phyloP scores from a whole-genome alignment of 805 yeast genomes.

The Teunomyces cretensis region DNA sequence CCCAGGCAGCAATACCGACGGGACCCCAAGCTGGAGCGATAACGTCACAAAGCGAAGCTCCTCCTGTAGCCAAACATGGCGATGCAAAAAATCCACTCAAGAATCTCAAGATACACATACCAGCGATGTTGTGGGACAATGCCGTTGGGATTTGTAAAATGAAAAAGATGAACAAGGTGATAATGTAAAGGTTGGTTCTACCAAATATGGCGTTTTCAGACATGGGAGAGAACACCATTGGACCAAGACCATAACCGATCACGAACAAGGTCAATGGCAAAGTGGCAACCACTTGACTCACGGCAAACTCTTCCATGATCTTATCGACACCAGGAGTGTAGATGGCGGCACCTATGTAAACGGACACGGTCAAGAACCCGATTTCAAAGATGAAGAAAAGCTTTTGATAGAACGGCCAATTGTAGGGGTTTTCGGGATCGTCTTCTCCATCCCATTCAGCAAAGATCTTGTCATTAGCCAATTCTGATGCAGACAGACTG shows the following conservation, averaged over 20 bases:
- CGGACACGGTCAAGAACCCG: constrained; percentile 46
- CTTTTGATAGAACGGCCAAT: constrained; percentile 51
- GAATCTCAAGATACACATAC: constrained; percentile 50
- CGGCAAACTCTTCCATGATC: constrained; percentile 46
- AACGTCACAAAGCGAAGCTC: constrained; percentile 56
- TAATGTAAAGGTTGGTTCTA: constrained; percentile 49
- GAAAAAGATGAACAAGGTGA: constrained; percentile 46
- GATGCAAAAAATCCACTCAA: constrained; percentile 55
- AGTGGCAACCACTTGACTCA: constrained; percentile 44
- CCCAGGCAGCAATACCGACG: constrained; percentile 50
- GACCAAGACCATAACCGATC: constrained; percentile 62
- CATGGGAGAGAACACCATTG: constrained; percentile 57
- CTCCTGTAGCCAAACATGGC: constrained; percentile 59
- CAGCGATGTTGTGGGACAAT: constrained; percentile 48
- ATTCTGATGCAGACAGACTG: not conserved
- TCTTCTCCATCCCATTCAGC: constrained; percentile 50
- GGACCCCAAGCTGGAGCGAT: constrained; percentile 43
- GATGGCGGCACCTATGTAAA: constrained; percentile 58
- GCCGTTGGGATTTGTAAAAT: constrained; percentile 60
- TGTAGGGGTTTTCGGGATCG: constrained; percentile 57
- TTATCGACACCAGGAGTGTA: constrained; percentile 51
- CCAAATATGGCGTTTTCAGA: constrained; percentile 57
- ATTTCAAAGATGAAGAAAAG: constrained; percentile 37
- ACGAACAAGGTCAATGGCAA: constrained; percentile 56
- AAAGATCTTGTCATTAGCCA: not conserved